Evolutionary conservation across 1,284 basidiomycete genomes (phyloP).

Genomic region (Malassezia psittaci): DNA sequence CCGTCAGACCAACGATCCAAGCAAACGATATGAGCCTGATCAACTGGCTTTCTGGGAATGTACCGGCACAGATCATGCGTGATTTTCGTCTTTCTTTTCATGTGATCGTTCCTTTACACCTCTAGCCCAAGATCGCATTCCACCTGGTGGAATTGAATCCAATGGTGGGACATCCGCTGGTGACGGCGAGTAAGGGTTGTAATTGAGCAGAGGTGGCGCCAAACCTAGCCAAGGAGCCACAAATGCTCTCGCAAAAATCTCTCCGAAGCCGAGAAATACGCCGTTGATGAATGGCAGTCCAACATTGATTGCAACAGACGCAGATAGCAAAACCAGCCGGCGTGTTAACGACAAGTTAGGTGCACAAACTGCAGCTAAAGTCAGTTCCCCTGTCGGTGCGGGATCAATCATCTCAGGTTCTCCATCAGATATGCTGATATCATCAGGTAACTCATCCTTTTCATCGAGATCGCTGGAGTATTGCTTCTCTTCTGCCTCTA

Average conservation of each 20-base stretch:
- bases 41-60: slow-evolving; percentile 15
- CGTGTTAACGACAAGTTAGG: slow-evolving; percentile 22
- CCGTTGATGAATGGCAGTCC: slow-evolving; percentile 90
- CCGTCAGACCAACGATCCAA: neutral
- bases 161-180: slow-evolving; percentile 16
- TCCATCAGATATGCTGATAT: neutral
- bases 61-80: slow-evolving; percentile 3
- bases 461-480: neutral
- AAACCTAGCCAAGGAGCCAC: slow-evolving; percentile 51
- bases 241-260: slow-evolving; percentile 85
- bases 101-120: neutral
- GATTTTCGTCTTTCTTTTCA: neutral
- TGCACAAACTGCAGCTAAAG: slow-evolving; percentile 31
- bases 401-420: neutral
- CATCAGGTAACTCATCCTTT: neutral
- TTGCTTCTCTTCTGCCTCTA: too few relatives aligned
- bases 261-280: slow-evolving; percentile 94
- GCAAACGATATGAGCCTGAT: neutral
- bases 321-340: slow-evolving; percentile 53
- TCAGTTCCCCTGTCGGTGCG: slow-evolving; percentile 36
- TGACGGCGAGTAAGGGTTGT: slow-evolving; percentile 12
- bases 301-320: slow-evolving; percentile 80
- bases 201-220: slow-evolving; percentile 11
- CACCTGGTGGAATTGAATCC: slow-evolving; percentile 4
- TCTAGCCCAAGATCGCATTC: slow-evolving; percentile 10